Evolutionary conservation across 306 rosid genomes (phyloP).

Genomic region (Corylus heterophylla): DNA sequence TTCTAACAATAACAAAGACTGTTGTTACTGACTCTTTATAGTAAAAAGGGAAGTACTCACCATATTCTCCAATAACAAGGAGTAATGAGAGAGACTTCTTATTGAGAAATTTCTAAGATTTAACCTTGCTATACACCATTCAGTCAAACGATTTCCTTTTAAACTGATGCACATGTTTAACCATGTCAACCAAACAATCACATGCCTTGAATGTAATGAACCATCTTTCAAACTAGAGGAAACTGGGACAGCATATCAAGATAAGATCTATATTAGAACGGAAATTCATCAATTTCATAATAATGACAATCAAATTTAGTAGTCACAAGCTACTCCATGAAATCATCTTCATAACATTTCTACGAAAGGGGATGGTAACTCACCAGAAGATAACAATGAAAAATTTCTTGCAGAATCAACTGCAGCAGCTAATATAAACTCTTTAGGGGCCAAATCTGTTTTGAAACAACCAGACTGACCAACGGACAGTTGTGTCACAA

Average conservation of each 20-base stretch:
- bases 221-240: too few species aligned
- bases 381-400: slow-evolving; percentile 67
- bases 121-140: not conserved
- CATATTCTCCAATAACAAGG: not conserved
- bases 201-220: too few species aligned
- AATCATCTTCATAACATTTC: slow-evolving; percentile 6
- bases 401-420: slow-evolving; percentile 48
- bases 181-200: too few species aligned
- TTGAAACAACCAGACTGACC: slow-evolving; percentile 75
- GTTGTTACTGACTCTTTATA: not conserved
- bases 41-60: not conserved
- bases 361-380: slow-evolving; percentile 51
- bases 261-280: not conserved
- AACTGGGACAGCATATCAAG: too few species aligned
- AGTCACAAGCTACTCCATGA: slow-evolving; percentile 12
- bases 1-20: too few species aligned
- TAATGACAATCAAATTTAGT: not conserved
- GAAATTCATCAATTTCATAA: not conserved
- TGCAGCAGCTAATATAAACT: slow-evolving; percentile 74
- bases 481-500: slow-evolving; percentile 70
- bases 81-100: too few species aligned
- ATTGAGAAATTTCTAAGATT: not conserved
- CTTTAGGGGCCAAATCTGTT: slow-evolving; percentile 46
- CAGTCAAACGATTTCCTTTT: not conserved
- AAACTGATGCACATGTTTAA: not conserved